Conservation (phyloP, 164 flowering plant species). For the Euptelea pleiosperma region DNA sequence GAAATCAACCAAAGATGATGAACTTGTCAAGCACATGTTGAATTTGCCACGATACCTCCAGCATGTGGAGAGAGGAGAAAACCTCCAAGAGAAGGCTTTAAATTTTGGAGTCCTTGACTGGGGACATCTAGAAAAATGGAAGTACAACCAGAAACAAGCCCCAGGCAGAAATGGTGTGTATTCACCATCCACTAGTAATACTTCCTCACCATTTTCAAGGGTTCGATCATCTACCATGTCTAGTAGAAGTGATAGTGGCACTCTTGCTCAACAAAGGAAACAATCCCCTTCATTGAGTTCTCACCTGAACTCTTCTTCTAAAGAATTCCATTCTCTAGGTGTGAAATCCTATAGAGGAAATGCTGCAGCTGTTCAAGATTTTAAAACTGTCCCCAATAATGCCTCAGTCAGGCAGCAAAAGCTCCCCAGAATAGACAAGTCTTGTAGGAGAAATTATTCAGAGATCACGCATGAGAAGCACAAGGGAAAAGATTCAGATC, state of each 20-base stretch:
- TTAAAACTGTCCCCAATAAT: constrained; percentile 17
- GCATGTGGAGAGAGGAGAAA: constrained; percentile 44
- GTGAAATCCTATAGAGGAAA: constrained; percentile 15
- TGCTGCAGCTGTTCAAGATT: constrained; percentile 17
- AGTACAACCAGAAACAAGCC: constrained; percentile 28
- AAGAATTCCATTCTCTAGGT: constrained; percentile 20
- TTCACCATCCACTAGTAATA: constrained; percentile 14
- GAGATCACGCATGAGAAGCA: constrained; percentile 10
- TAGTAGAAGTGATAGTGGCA: constrained; percentile 12
- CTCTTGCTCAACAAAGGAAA: constrained; percentile 17
- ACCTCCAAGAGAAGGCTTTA: constrained; percentile 51
- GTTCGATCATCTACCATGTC: constrained; percentile 22
- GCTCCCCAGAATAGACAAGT: constrained; percentile 8
- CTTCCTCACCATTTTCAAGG: constrained; percentile 16
- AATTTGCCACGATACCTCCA: constrained; percentile 72
- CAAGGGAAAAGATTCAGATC: constrained; percentile 14
- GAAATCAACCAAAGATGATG: constrained; percentile 42
- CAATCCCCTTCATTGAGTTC: constrained; percentile 18
- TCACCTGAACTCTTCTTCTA: constrained; percentile 16
- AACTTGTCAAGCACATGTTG: constrained; percentile 84
- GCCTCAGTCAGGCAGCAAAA: constrained; percentile 16
- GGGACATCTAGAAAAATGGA: constrained; percentile 76
- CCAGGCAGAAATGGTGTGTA: constrained; percentile 12
- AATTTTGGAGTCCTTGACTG: constrained; percentile 90
- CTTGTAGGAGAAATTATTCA: constrained; percentile 17